Evolutionary conservation across 345 rosid genomes (phyloP).

Genomic region (Boechera stricta): DNA sequence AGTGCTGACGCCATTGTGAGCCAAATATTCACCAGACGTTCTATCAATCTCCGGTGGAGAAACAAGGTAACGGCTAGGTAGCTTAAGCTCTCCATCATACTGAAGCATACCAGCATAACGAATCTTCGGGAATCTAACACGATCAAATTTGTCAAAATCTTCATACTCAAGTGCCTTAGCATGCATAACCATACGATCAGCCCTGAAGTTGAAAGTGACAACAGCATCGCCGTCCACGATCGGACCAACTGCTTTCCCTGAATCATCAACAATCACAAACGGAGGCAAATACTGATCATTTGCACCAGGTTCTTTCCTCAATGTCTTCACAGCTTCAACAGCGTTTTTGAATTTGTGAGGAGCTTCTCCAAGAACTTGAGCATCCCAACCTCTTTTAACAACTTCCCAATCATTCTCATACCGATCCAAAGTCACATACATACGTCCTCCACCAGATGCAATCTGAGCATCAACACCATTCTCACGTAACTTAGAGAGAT

Average conservation of each 20-base stretch:
- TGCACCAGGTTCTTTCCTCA: constrained; percentile 71
- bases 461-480: constrained; percentile 89
- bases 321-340: constrained; percentile 82
- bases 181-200: constrained; percentile 95
- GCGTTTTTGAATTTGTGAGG: constrained; percentile 82
- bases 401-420: constrained; percentile 99
- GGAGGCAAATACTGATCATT: constrained; percentile 93
- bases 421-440: constrained; percentile 96
- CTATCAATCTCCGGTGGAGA: constrained; percentile 98
- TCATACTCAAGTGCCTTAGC: constrained; percentile 95
- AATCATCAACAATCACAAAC: constrained; percentile 85
- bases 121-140: constrained; percentile 87
- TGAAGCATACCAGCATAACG: constrained; percentile 98
- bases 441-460: constrained; percentile 99
- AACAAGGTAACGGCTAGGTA: constrained; percentile 84
- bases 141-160: constrained; percentile 88
- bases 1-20: constrained; percentile 74
- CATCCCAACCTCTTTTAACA: constrained; percentile 98
- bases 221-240: constrained; percentile 95
- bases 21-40: constrained; percentile 95
- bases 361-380: constrained; percentile 99
- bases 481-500: constrained; percentile 59
- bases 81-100: constrained; percentile 94
- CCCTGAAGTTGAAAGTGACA: constrained; percentile 91
- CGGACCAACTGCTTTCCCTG: constrained; percentile 82